Base-by-base conservation (phyloP, 2,329 filamentous ascomycete genomes). In the Cladosporium sp. region DNA sequence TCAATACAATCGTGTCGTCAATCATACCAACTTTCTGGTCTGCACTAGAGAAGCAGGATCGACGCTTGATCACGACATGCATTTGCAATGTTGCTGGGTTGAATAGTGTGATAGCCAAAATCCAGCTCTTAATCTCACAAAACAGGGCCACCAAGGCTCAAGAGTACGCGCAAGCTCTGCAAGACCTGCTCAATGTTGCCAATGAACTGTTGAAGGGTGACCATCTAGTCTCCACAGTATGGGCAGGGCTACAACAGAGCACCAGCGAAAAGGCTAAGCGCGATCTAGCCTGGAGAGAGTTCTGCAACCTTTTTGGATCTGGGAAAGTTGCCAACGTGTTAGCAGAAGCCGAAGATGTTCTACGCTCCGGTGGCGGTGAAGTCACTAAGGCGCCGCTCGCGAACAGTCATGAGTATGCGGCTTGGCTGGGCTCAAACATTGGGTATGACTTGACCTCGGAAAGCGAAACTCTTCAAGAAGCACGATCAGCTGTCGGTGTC, bases 11-110 rank as follows among this genome's bases (percentile, higher is more conserved):
- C 37, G 85, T 95, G 60, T 86, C 83, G 15, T 84, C 86, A 34
- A 92, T 89, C 25, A 78, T 91, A 7, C 89, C 90, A 1, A 89
- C 92, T 69, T 96, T 93, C 73, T 97, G 94, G 93, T 70, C 79
- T 3, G 67, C 84, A 8, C 69, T 93, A n/a, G 61, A 69, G 17
- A 40, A 58, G 22, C 59, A 61, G 9, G 80, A 82, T 39, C 65
- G 78, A 1, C 72, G 75, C 40, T 72, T 82, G 2, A 74, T 97
- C 15, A 65, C 89, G 1, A 72, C 75, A 60, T 90, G 86, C 67
- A 75, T 99, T 5, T 81, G 81, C 59, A 96, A 86, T 68, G 78
- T 94, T 15, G 81, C 87, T 2, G 92, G 92, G 0, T 73, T 96
- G 34, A 93, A 91, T 61, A 88, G 89, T n/a, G 70, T 92, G 28